These are phyloP conservation scores for Blastocystis sp. DNA, from an alignment of 352 stramenopile genomes.

Conservation along the genomic window DNA sequence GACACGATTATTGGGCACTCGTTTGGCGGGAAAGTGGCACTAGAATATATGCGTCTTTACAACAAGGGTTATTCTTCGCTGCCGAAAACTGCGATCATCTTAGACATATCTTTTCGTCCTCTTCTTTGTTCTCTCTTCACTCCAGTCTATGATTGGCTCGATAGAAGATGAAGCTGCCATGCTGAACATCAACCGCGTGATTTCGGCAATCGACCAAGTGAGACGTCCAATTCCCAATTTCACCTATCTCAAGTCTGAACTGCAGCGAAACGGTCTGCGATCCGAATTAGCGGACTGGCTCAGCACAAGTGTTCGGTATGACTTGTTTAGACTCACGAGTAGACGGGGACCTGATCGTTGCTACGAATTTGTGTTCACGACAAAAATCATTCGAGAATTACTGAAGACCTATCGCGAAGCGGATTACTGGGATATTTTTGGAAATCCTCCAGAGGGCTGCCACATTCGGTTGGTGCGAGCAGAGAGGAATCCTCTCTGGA, in stretches of 20 bases:
- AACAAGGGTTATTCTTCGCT: neutral
- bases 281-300: constrained; percentile 8
- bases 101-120: constrained; percentile 1
- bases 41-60: constrained; percentile 1
- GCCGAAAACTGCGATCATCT: constrained; percentile 2
- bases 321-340: neutral
- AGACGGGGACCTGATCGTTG: neutral
- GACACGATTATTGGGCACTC: constrained; percentile 44
- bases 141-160: constrained; percentile 30
- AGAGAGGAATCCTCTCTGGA: neutral
- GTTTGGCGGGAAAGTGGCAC: constrained; percentile 35
- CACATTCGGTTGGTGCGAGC: constrained; percentile 15
- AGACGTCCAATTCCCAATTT: constrained; percentile 31
- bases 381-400: neutral
- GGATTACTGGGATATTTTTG: constrained; percentile 39
- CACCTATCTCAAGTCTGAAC: constrained; percentile 22
- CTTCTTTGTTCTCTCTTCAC: neutral
- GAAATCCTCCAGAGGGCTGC: neutral
- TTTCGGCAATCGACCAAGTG: constrained; percentile 8
- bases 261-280: neutral
- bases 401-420: neutral
- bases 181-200: neutral
- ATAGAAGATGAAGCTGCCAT: constrained; percentile 40
- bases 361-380: constrained; percentile 46
- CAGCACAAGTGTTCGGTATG: constrained; percentile 17